Percentiles rank a stretch among this genome's conserved stretches.
Conservation (phyloP, 148 eudicot species). For the Vaccinium vitisidaea region DNA sequence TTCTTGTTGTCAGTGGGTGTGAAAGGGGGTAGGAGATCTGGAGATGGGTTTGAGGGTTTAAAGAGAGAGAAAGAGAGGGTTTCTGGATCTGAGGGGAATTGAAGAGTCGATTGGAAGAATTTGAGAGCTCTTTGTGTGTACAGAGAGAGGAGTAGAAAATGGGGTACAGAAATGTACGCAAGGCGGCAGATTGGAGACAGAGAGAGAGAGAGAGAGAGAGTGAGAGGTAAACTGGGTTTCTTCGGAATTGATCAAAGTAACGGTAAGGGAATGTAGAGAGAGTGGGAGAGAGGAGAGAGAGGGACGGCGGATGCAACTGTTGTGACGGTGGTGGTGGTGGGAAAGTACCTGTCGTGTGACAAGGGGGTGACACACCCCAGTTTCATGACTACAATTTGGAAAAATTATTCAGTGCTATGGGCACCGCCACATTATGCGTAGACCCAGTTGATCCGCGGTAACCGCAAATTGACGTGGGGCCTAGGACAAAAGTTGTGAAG, state of each 20-base stretch:
- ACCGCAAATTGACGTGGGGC: too few relatives aligned
- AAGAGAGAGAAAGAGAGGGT: background rate
- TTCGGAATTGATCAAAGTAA: background rate
- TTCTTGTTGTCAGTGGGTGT: background rate
- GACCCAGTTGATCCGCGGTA: too few relatives aligned
- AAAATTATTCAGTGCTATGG: background rate
- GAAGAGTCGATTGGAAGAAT: background rate
- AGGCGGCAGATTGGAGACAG: background rate
- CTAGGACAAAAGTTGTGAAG: too few relatives aligned
- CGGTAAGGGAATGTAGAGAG: constrained; percentile 6
- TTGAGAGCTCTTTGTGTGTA: background rate
- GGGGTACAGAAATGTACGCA: background rate
- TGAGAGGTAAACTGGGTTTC: too few relatives aligned
- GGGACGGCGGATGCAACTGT: background rate
- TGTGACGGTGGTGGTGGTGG: background rate
- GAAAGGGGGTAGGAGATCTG: background rate
- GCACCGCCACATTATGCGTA: background rate
- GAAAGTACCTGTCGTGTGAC: constrained; percentile 1
- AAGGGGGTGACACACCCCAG: constrained; percentile 7
- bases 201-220: too few relatives aligned
- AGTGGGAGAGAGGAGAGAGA: background rate
- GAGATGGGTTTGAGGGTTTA: background rate
- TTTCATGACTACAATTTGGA: background rate
- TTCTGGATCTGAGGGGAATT: background rate
- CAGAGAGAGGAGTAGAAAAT: too few relatives aligned